Evolutionary conservation across 805 yeast species (phyloP).

Genomic region (Zygosaccharomyces bisporus): DNA sequence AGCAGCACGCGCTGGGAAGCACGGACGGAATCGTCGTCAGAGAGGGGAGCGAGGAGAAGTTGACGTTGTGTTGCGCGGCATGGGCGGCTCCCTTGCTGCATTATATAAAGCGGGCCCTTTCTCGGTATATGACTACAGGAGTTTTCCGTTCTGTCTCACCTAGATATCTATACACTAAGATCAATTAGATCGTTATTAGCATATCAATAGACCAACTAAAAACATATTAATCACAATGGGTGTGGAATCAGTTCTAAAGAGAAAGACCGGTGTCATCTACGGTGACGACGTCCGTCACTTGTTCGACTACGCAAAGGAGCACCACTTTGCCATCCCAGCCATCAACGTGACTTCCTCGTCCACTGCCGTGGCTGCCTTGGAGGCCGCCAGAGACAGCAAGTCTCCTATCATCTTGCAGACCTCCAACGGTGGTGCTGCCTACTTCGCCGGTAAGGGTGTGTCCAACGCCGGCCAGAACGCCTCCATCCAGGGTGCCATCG

Average conservation of each 20-base stretch:
- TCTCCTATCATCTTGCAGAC: constrained; percentile 96
- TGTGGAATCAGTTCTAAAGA: constrained; percentile 69
- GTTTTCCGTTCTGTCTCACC: background rate
- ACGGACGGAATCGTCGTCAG: constrained; percentile 1
- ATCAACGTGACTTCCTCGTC: constrained; percentile 98
- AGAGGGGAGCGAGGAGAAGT: background rate
- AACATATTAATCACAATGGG: constrained; percentile 49
- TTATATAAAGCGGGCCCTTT: background rate
- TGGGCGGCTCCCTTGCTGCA: background rate
- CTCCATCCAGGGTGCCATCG: constrained; percentile 89
- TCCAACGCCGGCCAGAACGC: constrained; percentile 90
- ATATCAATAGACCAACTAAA: background rate
- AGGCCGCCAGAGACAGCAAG: constrained; percentile 92
- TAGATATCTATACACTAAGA: background rate
- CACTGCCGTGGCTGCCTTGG: constrained; percentile 93
- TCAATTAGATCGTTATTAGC: background rate
- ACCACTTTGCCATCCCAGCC: constrained; percentile 97
- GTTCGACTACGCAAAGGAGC: constrained; percentile 88
- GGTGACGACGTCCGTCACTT: constrained; percentile 88
- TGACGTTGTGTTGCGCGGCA: background rate
- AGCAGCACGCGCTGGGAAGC: constrained; percentile 5
- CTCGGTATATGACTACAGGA: background rate
- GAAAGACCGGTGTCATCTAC: constrained; percentile 97
- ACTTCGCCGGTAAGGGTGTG: constrained; percentile 99
- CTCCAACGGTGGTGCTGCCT: constrained; percentile 99